Base-by-base conservation (phyloP, 1,139 yeast species). In the Zygosaccharomyces pseudobailii region DNA sequence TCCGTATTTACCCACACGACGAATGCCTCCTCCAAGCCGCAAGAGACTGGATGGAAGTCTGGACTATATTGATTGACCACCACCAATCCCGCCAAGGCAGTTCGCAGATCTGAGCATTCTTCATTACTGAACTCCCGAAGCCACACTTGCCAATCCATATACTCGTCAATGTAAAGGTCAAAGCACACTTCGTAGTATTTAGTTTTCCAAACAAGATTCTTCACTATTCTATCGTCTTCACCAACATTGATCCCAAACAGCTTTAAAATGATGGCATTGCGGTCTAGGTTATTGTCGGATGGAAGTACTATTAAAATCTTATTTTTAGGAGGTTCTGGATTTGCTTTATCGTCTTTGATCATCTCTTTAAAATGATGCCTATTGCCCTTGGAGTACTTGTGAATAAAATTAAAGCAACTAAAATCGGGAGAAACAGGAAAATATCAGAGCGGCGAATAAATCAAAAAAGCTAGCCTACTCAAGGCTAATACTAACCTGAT, bases 161-260 rank as follows among this genome's bases (percentile, higher is more conserved):
- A 55, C 5, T 53, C 56, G 45, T 66, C 71, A n/a, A 68, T 49
- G 55, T 68, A 68, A 2, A 65, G 47, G 36, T 66, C 70, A 21
- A 56, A 53, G 0, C 33, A 30, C 0, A 58, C 52, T 8, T 49
- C 36, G 46, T 63, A 67, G 49, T 68, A 67, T 50, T 62, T 66
- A 6, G 63, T 68, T 10, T 43, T 47, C 67, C 67, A 63, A 8
- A 13, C 22, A 5, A 60, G 38, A 23, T 47, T 45, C 44, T 57
- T 57, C 9, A 58, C 10, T 20, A 62, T 61, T 5, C 44, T 48
- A 22, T 42, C 45, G 6, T 36, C 40, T 4, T 23, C 33, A 10
- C 40, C 45, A 36, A 22, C 30, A 5, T 51, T 28, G 37, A 46
- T 23, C 10, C 42, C 35, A 28, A 47, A 48, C 13, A 45, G 24